Evolutionary conservation across 805 yeast genomes (phyloP).

Genomic region (Hanseniaspora taiwanica): DNA sequence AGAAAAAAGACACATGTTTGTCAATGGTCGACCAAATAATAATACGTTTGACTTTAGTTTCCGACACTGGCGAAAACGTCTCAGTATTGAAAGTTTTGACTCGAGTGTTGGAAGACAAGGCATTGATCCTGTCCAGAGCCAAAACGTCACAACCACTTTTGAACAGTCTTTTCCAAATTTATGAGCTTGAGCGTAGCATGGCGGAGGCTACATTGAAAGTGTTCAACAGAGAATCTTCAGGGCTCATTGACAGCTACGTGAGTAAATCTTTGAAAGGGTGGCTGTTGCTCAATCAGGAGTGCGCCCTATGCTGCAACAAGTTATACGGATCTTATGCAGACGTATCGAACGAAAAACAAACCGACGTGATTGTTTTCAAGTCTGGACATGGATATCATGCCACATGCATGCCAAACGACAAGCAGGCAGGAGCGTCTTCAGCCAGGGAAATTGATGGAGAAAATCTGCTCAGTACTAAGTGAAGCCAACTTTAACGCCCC

Average conservation of each 20-base stretch:
- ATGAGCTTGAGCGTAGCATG: slow-evolving; percentile 48
- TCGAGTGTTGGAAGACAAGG: slow-evolving; percentile 37
- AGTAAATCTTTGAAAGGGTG: slow-evolving; percentile 44
- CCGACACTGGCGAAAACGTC: slow-evolving; percentile 11
- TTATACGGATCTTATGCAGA: slow-evolving; percentile 52
- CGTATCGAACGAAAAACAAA: background rate
- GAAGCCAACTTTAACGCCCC: no score
- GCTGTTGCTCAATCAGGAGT: slow-evolving; percentile 40
- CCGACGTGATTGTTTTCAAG: slow-evolving; percentile 12
- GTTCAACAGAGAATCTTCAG: slow-evolving; percentile 42
- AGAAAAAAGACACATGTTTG: background rate
- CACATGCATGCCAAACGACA: slow-evolving; percentile 8
- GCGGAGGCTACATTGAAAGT: slow-evolving; percentile 37
- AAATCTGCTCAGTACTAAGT: no score
- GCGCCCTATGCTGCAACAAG: slow-evolving; percentile 65
- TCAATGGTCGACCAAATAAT: background rate
- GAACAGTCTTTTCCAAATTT: slow-evolving; percentile 50
- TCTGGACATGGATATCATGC: slow-evolving; percentile 22
- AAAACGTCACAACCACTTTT: slow-evolving; percentile 48
- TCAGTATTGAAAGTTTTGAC: slow-evolving; percentile 45
- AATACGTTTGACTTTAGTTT: background rate
- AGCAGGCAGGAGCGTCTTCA: background rate
- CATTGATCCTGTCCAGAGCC: slow-evolving; percentile 34
- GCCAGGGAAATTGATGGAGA: background rate
- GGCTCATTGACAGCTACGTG: slow-evolving; percentile 31